Conservation (phyloP, 306 rosid species). For the Elaeagnus macrophylla region DNA sequence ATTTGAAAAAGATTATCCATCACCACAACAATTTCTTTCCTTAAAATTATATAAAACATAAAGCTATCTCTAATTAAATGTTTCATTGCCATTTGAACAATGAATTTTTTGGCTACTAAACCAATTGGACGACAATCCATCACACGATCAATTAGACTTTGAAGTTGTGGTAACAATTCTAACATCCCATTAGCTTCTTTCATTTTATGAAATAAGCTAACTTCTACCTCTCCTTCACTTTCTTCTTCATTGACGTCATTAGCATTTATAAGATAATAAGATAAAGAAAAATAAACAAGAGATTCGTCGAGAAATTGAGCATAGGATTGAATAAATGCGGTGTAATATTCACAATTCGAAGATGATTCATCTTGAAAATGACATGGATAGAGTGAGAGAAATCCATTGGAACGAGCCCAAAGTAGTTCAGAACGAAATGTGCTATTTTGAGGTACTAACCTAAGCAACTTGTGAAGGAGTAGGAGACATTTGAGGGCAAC, state of each 20-base stretch:
- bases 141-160: conserved; percentile 46
- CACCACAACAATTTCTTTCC: conserved; percentile 31
- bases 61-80: conserved; percentile 53
- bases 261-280: conserved; percentile 5
- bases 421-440: conserved; percentile 36
- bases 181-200: conserved; percentile 36
- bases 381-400: conserved; percentile 52
- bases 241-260: background rate
- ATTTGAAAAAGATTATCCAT: conserved; percentile 53
- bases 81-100: conserved; percentile 46
- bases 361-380: conserved; percentile 44
- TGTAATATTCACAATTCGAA: conserved; percentile 16
- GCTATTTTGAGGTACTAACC: conserved; percentile 33
- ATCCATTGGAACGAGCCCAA: conserved; percentile 41
- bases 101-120: conserved; percentile 24
- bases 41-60: conserved; percentile 30
- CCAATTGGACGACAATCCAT: conserved; percentile 56
- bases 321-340: conserved; percentile 41
- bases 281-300: conserved; percentile 28
- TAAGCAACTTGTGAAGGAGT: conserved; percentile 75
- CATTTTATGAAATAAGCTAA: conserved; percentile 31
- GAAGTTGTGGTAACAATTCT: conserved; percentile 57
- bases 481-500: conserved; percentile 77
- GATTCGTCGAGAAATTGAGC: conserved; percentile 54
- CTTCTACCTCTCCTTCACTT: conserved; percentile 3